Base-by-base conservation (phyloP, 441 rosid genomes). In the Francoa sonchifolia region DNA sequence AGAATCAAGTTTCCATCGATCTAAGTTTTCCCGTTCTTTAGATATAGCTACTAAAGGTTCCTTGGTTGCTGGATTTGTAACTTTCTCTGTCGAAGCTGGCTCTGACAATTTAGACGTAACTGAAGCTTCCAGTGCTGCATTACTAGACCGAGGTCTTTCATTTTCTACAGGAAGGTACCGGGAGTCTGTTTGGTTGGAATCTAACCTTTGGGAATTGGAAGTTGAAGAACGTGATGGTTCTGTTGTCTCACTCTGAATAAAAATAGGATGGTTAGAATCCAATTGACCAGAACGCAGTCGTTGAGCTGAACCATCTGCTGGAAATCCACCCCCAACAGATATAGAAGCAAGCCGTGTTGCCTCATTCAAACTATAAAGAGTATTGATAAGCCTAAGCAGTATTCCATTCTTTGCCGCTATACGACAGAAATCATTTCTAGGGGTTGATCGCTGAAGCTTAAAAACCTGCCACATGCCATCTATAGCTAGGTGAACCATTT, bases 391-490 rank as follows among this genome's bases (percentile, higher is more conserved):
- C 74, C 97, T 72, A 38, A 61, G 68, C 44, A 92, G 64, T 57
- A 83, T 83, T 38, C 95, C 95, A 63, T 81, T 77, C 59, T 83
- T 92, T 19, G 99, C 94, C 60, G 97, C 99, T 35, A 92, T 81
- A 21, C 79, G 77, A 55, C 99, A 92, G 48, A 92, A 92, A 65
- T 83, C 97, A 30, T 92, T 92, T 66, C 76, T 83, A 13, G 95
- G 84, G 33, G 87, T 92, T 41, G 97, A 83, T 47, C 82, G 67
- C 59, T 75, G 94, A 63, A 92, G 99, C 74, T 87, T 87, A 68
- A 87, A 87, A 50, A 83, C 89, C 72, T 83, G 97, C 99, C 99
- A 92, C 87, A 83, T 83, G 68, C 95, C 95, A 55, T 92, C 99
- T 48, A 92, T 83, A 58, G 97, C 99, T 44, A 92, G 78, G 58